Evolutionary conservation across 352 stramenopile genomes (phyloP), one percentile per base, ranked within the genome.

Genomic region (Discostella stelligera): DNA sequence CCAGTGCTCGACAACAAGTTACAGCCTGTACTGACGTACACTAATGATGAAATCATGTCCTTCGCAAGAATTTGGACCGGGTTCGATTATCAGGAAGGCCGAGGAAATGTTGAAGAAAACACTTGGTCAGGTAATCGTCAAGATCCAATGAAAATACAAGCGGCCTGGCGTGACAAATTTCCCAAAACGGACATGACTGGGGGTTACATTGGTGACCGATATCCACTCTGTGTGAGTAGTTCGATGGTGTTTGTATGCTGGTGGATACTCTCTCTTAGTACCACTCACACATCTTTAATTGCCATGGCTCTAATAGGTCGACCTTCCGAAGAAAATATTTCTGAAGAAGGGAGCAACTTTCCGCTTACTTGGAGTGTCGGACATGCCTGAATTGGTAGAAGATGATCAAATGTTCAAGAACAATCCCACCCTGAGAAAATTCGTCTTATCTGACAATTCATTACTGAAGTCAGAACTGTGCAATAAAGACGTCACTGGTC

Each of bases 61-160:
- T 89, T 91, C 74, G 83, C 86, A 50, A 79, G 86, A 66, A 62
- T 76, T 48, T 94, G 88, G 88, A 94, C 88, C 50, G 80, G 86
- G 3, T 93, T 90, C 67, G 76, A 89, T 11, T 71, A 76, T n/a
- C 78, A 87, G 18, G 48, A 74, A 74, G 32, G 21, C 0, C 55
- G 83, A 65, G 83, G 82, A 49, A 89, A 90, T 72, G 65, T 83
- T 20, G 84, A 90, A 50, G 78, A 86, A 16, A 30, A 66, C 18
- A 76, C 53, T 46, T 71, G 73, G 63, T 80, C 50, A 48, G 73
- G 69, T 2, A 93, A 93, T 62, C 66, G 79, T 16, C 62, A 90
- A 46, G 88, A 94, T 69, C 85, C 84, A 8, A 89, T 92, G 81
- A 79, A 73, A 56, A 89, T 94, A 13, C 44, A 85, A 58, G 53